Percentiles rank a stretch among this genome's conserved stretches.
Conservation (phyloP, 140 eudicot species). For the Anethum foeniculum region DNA sequence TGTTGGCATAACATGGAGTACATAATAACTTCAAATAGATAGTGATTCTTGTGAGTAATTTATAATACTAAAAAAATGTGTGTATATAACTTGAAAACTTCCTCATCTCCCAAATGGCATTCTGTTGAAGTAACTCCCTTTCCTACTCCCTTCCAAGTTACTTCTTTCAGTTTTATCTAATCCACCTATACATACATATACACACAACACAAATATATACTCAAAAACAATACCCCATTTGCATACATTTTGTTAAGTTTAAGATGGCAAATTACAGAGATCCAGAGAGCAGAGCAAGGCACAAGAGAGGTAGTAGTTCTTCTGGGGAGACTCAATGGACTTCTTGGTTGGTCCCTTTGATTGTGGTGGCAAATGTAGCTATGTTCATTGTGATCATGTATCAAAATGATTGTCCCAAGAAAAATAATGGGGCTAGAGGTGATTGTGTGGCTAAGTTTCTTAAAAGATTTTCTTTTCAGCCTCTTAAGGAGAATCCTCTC, state of each 20-base stretch:
- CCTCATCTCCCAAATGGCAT: conserved; percentile 15
- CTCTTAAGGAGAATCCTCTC: conserved; percentile 89
- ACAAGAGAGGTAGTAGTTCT: conserved; percentile 29
- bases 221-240: not conserved
- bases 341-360: conserved; percentile 84
- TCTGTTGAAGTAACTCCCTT: conserved; percentile 10
- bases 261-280: conserved; percentile 54
- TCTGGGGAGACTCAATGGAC: conserved; percentile 64
- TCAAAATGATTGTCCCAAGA: conserved; percentile 72
- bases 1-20: too few relatives aligned
- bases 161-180: conserved; percentile 23
- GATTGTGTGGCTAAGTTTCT: conserved; percentile 76
- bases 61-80: not conserved
- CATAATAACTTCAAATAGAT: too few relatives aligned
- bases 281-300: conserved; percentile 53
- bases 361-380: conserved; percentile 78
- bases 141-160: conserved; percentile 42
- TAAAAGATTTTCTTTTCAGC: conserved; percentile 83
- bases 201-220: not conserved
- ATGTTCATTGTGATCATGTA: conserved; percentile 67
- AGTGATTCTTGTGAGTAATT: not conserved
- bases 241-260: not conserved
- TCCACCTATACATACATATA: conserved; percentile 10
- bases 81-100: not conserved
- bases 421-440: conserved; percentile 34